A percentile compares a stretch with the other conserved stretches of the same genome.
phyloP scores from a whole-genome alignment of 768 basidiomycete genomes.

The Rhodotorula taiwanensis region DNA sequence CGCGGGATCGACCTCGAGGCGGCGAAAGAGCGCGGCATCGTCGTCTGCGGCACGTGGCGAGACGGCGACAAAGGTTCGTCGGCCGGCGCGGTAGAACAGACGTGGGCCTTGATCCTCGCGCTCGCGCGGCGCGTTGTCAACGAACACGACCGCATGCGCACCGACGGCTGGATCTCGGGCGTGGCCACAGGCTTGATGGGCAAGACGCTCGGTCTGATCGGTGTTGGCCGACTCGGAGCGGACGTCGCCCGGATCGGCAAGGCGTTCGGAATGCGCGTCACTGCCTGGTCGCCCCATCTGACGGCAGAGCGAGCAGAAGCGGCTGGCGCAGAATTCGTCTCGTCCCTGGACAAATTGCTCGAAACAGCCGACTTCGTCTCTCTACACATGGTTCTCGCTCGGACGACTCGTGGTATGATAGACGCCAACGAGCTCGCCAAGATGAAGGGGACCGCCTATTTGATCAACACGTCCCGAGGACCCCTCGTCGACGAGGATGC shows the following conservation, averaged over 20 bases:
- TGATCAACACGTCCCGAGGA: conserved; percentile 64
- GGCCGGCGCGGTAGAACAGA: conserved; percentile 56
- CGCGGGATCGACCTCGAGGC: conserved; percentile 50
- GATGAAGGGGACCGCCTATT: conserved; percentile 57
- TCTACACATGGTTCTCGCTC: conserved; percentile 57
- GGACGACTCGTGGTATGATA: conserved; percentile 52
- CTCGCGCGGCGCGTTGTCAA: conserved; percentile 51
- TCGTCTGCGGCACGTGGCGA: conserved; percentile 52
- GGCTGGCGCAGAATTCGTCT: conserved; percentile 53
- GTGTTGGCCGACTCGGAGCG: conserved; percentile 56
- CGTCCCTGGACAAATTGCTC: conserved; percentile 55
- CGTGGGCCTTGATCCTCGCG: conserved; percentile 59
- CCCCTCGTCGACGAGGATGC: conserved; percentile 59
- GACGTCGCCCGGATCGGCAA: conserved; percentile 54
- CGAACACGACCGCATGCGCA: conserved; percentile 53
- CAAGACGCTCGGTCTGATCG: conserved; percentile 57
- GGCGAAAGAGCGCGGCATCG: conserved; percentile 52
- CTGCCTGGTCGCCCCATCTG: conserved; percentile 62
- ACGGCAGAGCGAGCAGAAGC: conserved; percentile 54
- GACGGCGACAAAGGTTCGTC: conserved; percentile 14
- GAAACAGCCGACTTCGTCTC: conserved; percentile 56
- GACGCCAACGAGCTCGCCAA: conserved; percentile 50
- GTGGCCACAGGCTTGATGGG: conserved; percentile 54
- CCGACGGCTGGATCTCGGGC: conserved; percentile 54
- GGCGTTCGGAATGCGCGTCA: conserved; percentile 56